Evolutionary conservation across 768 basidiomycete genomes (phyloP).

Genomic region (Rhodotorula diobovata): DNA sequence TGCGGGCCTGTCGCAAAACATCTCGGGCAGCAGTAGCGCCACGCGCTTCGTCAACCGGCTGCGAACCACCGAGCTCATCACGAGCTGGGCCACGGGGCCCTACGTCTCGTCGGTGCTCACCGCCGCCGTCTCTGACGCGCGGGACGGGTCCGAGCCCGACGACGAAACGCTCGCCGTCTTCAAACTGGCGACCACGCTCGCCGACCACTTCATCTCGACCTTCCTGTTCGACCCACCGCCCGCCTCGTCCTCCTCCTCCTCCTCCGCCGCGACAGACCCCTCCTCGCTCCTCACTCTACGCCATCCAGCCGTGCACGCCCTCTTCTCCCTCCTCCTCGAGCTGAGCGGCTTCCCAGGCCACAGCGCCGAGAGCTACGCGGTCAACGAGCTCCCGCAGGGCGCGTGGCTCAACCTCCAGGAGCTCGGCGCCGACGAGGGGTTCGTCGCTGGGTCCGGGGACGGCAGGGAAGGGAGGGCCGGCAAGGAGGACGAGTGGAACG

Average conservation of each 20-base stretch:
- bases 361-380: slow-evolving; percentile 24
- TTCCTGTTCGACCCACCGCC: slow-evolving; percentile 30
- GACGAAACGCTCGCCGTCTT: slow-evolving; percentile 36
- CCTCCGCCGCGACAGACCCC: background rate
- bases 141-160: slow-evolving; percentile 16
- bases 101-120: slow-evolving; percentile 3
- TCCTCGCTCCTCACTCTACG: slow-evolving; percentile 6
- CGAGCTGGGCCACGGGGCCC: slow-evolving; percentile 6
- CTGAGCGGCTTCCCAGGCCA: slow-evolving; percentile 39
- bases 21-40: slow-evolving; percentile 1
- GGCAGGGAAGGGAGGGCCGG: slow-evolving; percentile 21
- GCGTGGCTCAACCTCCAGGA: slow-evolving; percentile 42
- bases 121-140: slow-evolving; percentile 16
- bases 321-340: slow-evolving; percentile 34
- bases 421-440: slow-evolving; percentile 35
- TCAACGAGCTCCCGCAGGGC: slow-evolving; percentile 29
- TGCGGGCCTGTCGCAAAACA: background rate
- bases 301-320: slow-evolving; percentile 14
- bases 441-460: slow-evolving; percentile 15
- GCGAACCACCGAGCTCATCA: slow-evolving; percentile 16
- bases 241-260: background rate
- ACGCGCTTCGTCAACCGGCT: slow-evolving; percentile 26
- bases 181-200: slow-evolving; percentile 38
- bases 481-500: slow-evolving; percentile 20
- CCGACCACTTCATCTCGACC: slow-evolving; percentile 35